Evolutionary conservation across 2,329 filamentous ascomycete species (phyloP).

Genomic region (Aspergillus fructus): DNA sequence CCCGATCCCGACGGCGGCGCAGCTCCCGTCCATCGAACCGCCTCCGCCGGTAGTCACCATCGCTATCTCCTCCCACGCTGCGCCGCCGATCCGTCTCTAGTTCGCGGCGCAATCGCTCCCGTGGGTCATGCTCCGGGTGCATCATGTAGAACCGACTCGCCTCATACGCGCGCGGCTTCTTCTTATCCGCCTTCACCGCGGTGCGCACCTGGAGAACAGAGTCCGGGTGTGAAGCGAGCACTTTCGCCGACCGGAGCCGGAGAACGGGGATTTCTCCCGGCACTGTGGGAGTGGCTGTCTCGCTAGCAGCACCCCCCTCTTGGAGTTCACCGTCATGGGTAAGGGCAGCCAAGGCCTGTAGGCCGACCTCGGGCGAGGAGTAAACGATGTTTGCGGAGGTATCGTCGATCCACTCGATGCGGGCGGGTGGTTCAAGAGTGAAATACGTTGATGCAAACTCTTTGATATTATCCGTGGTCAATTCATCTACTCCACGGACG

Average conservation of each 20-base stretch:
- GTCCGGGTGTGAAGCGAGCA: slow-evolving; percentile 66
- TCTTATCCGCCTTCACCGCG: slow-evolving; percentile 73
- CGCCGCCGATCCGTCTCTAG: slow-evolving; percentile 45
- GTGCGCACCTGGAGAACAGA: slow-evolving; percentile 70
- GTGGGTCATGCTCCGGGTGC: slow-evolving; percentile 84
- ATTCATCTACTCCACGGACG: slow-evolving; percentile 75
- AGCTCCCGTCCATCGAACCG: slow-evolving; percentile 63
- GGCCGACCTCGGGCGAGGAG: slow-evolving; percentile 53
- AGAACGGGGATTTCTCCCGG: slow-evolving; percentile 54
- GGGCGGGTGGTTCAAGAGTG: slow-evolving; percentile 53
- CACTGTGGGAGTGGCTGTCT: not conserved
- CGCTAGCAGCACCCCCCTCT: slow-evolving; percentile 17
- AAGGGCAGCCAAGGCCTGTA: slow-evolving; percentile 54
- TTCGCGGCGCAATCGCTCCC: slow-evolving; percentile 64
- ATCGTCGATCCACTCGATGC: slow-evolving; percentile 94
- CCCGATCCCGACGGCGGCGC: slow-evolving; percentile 42
- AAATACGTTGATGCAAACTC: slow-evolving; percentile 71
- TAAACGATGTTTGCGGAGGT: slow-evolving; percentile 85
- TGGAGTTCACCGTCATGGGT: slow-evolving; percentile 38
- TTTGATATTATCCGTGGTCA: slow-evolving; percentile 78
- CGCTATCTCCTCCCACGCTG: slow-evolving; percentile 35
- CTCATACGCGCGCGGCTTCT: slow-evolving; percentile 73
- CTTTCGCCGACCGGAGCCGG: slow-evolving; percentile 69
- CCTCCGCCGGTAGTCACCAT: slow-evolving; percentile 48
- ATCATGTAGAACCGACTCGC: slow-evolving; percentile 89